These are phyloP conservation scores for Cutaneotrichosporon daszewskae DNA, from an alignment of 1,284 basidiomycete species.

Conservation along the genomic window DNA sequence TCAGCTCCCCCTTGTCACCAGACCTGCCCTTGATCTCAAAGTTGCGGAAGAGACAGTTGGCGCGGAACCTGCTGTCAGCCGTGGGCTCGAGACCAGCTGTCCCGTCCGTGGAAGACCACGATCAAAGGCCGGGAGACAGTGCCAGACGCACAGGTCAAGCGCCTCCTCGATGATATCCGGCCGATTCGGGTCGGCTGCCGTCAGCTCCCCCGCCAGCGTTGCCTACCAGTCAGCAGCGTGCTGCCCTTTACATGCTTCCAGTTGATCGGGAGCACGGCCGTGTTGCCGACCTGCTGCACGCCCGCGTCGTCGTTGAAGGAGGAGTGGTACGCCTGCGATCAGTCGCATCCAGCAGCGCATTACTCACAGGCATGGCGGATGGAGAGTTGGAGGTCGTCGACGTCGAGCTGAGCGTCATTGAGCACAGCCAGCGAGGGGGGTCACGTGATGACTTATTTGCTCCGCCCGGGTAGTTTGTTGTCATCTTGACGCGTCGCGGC, in stretches of 20 bases:
- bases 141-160: constrained; percentile 62
- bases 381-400: not conserved
- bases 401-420: not conserved
- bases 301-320: constrained; percentile 82
- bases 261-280: constrained; percentile 83
- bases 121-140: too few relatives aligned
- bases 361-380: constrained; percentile 23
- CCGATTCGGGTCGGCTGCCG: constrained; percentile 63
- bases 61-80: constrained; percentile 62
- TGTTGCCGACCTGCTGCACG: constrained; percentile 79
- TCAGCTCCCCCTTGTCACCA: not conserved
- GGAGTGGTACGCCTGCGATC: constrained; percentile 85
- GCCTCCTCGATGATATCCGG: constrained; percentile 95
- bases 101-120: too few relatives aligned
- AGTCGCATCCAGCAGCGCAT: not conserved
- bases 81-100: too few relatives aligned
- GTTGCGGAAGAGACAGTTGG: constrained; percentile 98
- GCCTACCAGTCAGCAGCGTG: constrained; percentile 2
- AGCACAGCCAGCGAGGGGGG: not conserved
- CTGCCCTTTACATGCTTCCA: constrained; percentile 5
- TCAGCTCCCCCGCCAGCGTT: not conserved
- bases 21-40: constrained; percentile 87
- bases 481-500: not conserved
- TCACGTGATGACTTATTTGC: not conserved
- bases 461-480: constrained; percentile 1